phyloP scores from a whole-genome alignment of 495 filamentous ascomycete genomes.

The Stereocaulon alpinum region DNA sequence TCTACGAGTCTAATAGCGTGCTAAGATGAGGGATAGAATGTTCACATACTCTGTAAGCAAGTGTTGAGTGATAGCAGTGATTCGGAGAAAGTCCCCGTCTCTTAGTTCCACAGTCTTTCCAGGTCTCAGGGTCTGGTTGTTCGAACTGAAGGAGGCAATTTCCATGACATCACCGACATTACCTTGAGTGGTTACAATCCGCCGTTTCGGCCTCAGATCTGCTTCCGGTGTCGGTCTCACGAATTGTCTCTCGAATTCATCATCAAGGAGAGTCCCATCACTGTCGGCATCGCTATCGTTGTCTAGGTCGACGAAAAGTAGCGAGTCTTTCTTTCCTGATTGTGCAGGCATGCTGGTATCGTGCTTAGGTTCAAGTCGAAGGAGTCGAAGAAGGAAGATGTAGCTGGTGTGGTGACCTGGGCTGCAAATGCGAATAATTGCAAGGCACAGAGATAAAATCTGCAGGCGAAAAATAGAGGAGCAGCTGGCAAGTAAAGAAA shows the following conservation, averaged over 20 bases:
- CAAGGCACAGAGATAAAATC: too few relatives aligned
- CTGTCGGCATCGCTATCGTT: background rate
- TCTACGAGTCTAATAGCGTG: too few relatives aligned
- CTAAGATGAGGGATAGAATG: too few relatives aligned
- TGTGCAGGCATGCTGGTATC: background rate
- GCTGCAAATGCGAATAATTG: too few relatives aligned
- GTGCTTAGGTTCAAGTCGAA: too few relatives aligned
- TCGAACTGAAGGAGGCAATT: background rate
- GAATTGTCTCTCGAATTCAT: background rate
- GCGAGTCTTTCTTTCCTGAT: background rate
- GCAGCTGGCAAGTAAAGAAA: too few relatives aligned
- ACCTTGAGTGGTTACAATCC: background rate
- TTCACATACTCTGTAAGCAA: too few relatives aligned
- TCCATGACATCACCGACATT: background rate
- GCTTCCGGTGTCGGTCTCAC: background rate
- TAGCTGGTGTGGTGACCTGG: too few relatives aligned
- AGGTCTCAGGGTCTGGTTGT: constrained; percentile 1
- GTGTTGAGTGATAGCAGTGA: constrained; percentile 5
- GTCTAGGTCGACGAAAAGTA: background rate
- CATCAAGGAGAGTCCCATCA: background rate
- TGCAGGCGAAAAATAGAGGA: too few relatives aligned
- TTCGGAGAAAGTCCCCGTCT: constrained; percentile 15
- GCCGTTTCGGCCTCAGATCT: too few relatives aligned
- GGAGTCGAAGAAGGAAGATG: too few relatives aligned
- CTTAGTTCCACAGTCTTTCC: constrained; percentile 15